Conservation (phyloP, 1,284 basidiomycete species). For the Ustilago cynodontis region DNA sequence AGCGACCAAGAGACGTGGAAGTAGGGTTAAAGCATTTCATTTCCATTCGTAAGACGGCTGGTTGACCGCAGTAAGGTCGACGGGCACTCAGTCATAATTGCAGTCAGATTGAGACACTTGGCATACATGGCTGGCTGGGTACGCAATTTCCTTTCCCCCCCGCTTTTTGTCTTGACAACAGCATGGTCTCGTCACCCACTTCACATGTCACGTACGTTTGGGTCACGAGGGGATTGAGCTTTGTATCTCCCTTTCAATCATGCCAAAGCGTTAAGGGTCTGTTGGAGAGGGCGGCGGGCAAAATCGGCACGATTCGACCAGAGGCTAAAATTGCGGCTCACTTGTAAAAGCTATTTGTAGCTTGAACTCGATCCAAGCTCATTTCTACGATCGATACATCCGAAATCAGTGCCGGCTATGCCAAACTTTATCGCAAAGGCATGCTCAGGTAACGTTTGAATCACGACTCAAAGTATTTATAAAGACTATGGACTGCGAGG, state of each 20-base stretch:
- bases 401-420: not conserved
- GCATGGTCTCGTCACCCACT: not conserved
- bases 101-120: conserved; percentile 10
- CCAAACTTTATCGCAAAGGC: not conserved
- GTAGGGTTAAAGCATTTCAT: conserved; percentile 2
- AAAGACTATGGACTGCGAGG: not conserved
- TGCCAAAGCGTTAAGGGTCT: no score
- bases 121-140: not conserved
- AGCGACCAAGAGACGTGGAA: not conserved
- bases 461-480: no score
- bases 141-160: not conserved
- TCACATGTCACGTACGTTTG: not conserved
- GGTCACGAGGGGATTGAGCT: no score
- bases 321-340: not conserved
- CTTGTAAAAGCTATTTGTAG: not conserved
- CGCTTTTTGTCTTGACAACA: not conserved
- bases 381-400: not conserved
- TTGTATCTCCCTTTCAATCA: no score
- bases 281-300: no score
- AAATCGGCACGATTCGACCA: not conserved
- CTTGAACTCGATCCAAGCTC: not conserved
- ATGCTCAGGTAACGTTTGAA: not conserved
- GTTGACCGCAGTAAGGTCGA: not conserved
- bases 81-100: not conserved
- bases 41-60: not conserved